Base-by-base conservation (phyloP, 208 protist species). In the Trypanosoma cruzi region DNA sequence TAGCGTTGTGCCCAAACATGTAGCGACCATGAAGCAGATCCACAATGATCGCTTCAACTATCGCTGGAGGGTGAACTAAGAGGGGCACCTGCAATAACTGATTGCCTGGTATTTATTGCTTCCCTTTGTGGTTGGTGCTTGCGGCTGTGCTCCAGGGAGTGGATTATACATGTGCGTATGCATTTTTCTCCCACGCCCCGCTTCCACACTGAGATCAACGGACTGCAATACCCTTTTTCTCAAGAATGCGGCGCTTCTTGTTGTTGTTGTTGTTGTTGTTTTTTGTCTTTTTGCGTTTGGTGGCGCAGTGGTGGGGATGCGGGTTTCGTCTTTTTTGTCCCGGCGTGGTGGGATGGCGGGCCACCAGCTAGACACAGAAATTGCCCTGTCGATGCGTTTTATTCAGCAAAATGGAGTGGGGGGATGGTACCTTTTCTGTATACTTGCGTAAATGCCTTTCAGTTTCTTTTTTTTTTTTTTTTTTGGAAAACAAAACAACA, bases 41-140 rank as follows among this genome's bases (percentile, higher is more conserved):
- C 91, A 96, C 80, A 96, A 96, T 68, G 91, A 96, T 73, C 91
- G 91, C 68, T 96, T 96, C 71, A 90, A 96, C 68, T 89, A 85
- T 66, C 88, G 88, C 63, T 96, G 91, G 91, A 84, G 91, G 18
- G 86, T 93, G 50, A 94, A 96, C 64, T 96, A 81, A 71, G 13
- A 7, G 40, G 40, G 1, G 1, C 13, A 20, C 26, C n/a, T 18
- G 58, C n/a, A 10, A 50, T 28, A n/a, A 28, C 18, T 32, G 2
- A 16, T 14, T 54, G 16, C 18, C 20, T 54, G 24, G 16, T 11
- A 4, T 24, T 11, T 54, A 31, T 54, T 54, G 20, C 7, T n/a
- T 26, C 10, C 24, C 20, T 31, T 54, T 54, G 20, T 54, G 20
- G 1, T 11, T 54, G 16, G 18, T 20, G 2, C n/a, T 11, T 54